Base-by-base conservation (phyloP, 1,284 basidiomycete genomes). In the Hemileia vastatrix region DNA sequence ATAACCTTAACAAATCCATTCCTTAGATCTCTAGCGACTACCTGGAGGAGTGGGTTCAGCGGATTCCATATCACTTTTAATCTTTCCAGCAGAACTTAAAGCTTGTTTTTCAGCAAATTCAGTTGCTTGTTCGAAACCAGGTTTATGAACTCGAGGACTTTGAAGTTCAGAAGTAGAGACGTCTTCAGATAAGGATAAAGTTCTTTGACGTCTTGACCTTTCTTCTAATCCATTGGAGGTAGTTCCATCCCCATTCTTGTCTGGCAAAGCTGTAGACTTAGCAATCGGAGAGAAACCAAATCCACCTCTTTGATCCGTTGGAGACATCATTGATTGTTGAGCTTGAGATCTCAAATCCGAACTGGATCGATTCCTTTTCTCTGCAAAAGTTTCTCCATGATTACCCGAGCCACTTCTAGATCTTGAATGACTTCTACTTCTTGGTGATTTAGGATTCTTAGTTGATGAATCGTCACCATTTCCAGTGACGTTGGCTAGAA, bases 351-450 rank as follows among this genome's bases (percentile, higher is more conserved):
- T 65, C 57, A 72, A 66, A 55, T 71, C 69, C 49, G 67, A 66
- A 51, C 62, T 68, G 59, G 62, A 66, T n/a, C 70, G 47, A 57
- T 69, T 72, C 44, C 71, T 65, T 59, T 72, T 72, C 65, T 71
- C 70, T 8, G 67, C 67, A 65, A 72, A 72, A 36, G 70, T 70
- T 51, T 70, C 68, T 9, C 64, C 67, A 23, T 54, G 18, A 54
- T 64, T 65, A 3, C 69, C 67, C 54, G 68, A 69, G 6, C 68
- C 60, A 27, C 68, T 70, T 13, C 65, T 32, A n/a, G 32, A 62
- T n/a, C 71, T 65, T 18, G 66, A 67, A 45, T 68, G 70, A 3
- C 64, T 65, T 40, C 60, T 24, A 63, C 66, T 4, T 64, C 65
- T 24, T 67, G 68, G 43, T 65, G 57, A 18, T 31, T 27, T 69